These are phyloP conservation scores for Yamadazyma nakazawae DNA, from an alignment of 805 yeast species.

Conservation along the genomic window DNA sequence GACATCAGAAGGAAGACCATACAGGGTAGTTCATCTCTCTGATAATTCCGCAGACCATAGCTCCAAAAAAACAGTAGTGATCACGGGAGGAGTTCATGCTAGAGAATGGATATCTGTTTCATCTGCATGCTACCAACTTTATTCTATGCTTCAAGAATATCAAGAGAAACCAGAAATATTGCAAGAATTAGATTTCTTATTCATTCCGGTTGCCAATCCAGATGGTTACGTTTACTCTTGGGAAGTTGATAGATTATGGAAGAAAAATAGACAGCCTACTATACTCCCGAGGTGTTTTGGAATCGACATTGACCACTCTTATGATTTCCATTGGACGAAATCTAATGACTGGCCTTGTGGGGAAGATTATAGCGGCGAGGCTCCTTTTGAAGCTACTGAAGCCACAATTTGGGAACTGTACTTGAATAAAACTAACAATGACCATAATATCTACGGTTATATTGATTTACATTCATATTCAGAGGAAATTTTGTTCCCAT, in stretches of 20 bases:
- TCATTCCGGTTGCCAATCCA: constrained; percentile 84
- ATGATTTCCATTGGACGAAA: constrained; percentile 66
- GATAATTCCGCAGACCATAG: constrained; percentile 39
- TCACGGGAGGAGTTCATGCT: constrained; percentile 85
- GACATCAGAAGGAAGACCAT: constrained; percentile 70
- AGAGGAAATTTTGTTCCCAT: constrained; percentile 79
- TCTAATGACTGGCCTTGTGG: constrained; percentile 71
- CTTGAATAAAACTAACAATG: constrained; percentile 41
- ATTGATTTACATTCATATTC: constrained; percentile 84
- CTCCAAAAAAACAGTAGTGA: constrained; percentile 60
- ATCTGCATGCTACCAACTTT: constrained; percentile 58
- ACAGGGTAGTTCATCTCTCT: constrained; percentile 63
- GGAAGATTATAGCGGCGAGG: constrained; percentile 78
- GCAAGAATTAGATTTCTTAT: constrained; percentile 62
- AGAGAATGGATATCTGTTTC: constrained; percentile 86
- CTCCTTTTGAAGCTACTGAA: constrained; percentile 55
- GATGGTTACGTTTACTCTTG: constrained; percentile 89
- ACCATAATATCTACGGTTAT: constrained; percentile 68
- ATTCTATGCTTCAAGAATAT: constrained; percentile 28
- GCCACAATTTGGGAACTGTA: constrained; percentile 38
- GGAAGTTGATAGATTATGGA: constrained; percentile 79
- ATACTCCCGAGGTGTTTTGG: constrained; percentile 65
- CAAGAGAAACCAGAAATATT: constrained; percentile 32
- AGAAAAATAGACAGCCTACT: constrained; percentile 81
- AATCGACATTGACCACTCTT: constrained; percentile 83